Base-by-base conservation (phyloP, 352 stramenopile species). In the Blastocystis sp. region DNA sequence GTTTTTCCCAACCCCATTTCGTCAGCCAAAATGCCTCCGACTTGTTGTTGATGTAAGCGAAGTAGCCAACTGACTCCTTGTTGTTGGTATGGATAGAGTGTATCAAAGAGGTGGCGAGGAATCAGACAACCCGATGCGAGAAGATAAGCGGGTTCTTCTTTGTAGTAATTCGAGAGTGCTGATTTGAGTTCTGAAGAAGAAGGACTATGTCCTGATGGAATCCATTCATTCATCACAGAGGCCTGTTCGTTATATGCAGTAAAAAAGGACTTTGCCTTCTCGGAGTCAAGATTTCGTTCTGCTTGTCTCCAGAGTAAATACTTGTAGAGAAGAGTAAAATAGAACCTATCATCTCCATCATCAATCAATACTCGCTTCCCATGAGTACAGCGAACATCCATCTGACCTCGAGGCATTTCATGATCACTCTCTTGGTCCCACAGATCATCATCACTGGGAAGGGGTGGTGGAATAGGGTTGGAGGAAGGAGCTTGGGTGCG, bases 1-100 rank as follows among this genome's bases (percentile, higher is more conserved):
- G 96, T 99, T 92, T 99, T 99, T n/a, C 96, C 96, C 15, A 98
- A 91, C 15, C 95, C 95, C 95, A 98, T 98, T 62, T 98, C 95
- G 90, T 98, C 95, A 13, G 94, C 95, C 9, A 99, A 87, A 80
- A 99, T 98, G 5, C 97, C 97, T n/a, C 97, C 97, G 22, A 95
- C 95, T 87, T 96, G 95, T 92, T 98, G 94, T 90, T 94, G 92
- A 91, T 98, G 95, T 19, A 99, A 92, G 76, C 96, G 92, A 90
- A 97, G 97, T 90, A 99, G 94, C 97, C 97, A 99, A 79, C 96
- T 92, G 27, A 99, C 91, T 87, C 95, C 98, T 89, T 97, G 94
- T 30, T 93, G 92, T 91, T 99, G 96, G 90, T 98, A 98, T 7
- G 93, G 94, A 89, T 96, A 96, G 40, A 98, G 90, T n/a, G 24